Conservation (phyloP, 179 eudicot species). For the Spinacia oleracea region DNA sequence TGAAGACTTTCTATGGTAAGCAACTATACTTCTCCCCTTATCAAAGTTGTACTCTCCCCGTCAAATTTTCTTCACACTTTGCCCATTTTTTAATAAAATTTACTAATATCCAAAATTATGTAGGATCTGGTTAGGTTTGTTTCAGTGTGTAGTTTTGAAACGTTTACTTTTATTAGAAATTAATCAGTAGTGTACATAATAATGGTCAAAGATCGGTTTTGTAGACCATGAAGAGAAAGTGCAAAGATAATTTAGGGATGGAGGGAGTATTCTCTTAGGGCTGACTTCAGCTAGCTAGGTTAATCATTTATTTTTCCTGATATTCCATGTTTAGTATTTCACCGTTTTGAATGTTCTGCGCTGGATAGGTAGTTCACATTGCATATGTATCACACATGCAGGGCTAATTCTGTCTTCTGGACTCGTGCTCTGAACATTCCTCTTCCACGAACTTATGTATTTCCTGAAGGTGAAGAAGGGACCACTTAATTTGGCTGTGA, state of each 20-base stretch:
- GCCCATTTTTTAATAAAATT: too few species aligned
- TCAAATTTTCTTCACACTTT: background rate
- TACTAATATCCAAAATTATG: background rate
- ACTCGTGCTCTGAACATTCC: constrained; percentile 94
- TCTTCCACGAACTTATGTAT: constrained; percentile 62
- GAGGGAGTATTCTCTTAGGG: background rate
- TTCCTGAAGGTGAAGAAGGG: constrained; percentile 48
- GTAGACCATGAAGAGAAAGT: background rate
- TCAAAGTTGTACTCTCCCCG: background rate
- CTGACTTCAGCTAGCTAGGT: constrained; percentile 10
- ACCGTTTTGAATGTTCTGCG: background rate
- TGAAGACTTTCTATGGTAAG: constrained; percentile 94
- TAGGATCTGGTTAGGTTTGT: background rate
- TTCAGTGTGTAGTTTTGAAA: background rate
- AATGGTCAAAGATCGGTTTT: background rate
- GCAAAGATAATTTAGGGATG: background rate
- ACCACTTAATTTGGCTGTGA: constrained; percentile 26
- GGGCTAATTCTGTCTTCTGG: constrained; percentile 99
- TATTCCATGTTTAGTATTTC: background rate
- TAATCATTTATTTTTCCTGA: background rate
- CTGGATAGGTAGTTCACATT: constrained; percentile 9
- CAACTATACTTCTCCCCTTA: background rate
- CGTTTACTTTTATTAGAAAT: background rate
- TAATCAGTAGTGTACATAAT: background rate
- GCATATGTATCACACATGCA: constrained; percentile 25